Percentiles rank a stretch among this genome's conserved stretches.
Evolutionary conservation across 1,284 basidiomycete species (phyloP).

Genomic region (Butyriboletus regius): DNA sequence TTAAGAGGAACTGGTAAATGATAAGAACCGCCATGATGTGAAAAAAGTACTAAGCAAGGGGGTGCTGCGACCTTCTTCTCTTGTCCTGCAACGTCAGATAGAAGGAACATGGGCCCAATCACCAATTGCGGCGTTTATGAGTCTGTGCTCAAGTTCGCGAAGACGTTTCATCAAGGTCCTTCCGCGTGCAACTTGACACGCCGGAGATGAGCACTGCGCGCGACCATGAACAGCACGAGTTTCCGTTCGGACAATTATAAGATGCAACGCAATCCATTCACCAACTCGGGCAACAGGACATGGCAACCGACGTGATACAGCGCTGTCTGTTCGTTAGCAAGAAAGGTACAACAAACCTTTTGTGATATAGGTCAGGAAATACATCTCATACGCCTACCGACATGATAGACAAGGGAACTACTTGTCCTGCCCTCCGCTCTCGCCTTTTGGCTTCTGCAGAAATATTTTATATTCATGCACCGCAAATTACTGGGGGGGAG

Average conservation of each 20-base stretch:
- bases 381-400: conserved; percentile 23
- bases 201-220: conserved; percentile 26
- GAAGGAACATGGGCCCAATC: conserved; percentile 27
- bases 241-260: conserved; percentile 11
- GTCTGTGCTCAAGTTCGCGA: conserved; percentile 25
- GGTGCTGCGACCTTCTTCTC: conserved; percentile 25
- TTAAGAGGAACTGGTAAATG: conserved; percentile 26
- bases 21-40: conserved; percentile 28
- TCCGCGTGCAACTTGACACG: conserved; percentile 18
- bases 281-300: conserved; percentile 16
- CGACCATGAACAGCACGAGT: conserved; percentile 16
- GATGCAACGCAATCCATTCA: conserved; percentile 21
- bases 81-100: conserved; percentile 25
- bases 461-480: conserved; percentile 7
- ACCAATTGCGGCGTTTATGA: conserved; percentile 23
- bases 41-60: conserved; percentile 23
- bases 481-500: conserved; percentile 33
- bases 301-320: conserved; percentile 18
- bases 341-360: conserved; percentile 31
- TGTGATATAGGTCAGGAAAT: conserved; percentile 19
- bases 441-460: conserved; percentile 11
- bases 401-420: conserved; percentile 22
- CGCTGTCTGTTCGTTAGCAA: conserved; percentile 23
- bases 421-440: conserved; percentile 23
- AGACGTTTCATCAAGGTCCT: conserved; percentile 27